Conservation (phyloP, 129 eudicot species). For the Centrapalus pauciflorus region DNA sequence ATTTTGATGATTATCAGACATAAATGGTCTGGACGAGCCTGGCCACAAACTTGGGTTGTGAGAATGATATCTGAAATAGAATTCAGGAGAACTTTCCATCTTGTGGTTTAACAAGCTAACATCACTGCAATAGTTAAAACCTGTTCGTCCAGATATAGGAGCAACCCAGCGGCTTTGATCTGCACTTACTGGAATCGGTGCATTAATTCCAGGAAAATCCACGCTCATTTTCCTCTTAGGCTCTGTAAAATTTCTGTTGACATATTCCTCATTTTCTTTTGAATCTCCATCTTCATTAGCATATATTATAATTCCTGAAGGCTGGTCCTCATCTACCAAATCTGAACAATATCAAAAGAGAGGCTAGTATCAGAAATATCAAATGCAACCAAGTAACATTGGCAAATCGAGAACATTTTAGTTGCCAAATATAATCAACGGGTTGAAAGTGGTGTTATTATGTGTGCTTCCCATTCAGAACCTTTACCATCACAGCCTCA, state of each 20-base stretch:
- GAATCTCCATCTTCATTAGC: slow-evolving; percentile 44
- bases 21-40: not conserved
- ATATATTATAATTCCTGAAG: slow-evolving; percentile 69
- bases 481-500: no score
- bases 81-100: not conserved
- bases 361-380: not conserved
- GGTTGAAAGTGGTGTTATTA: no score
- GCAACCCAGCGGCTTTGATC: slow-evolving; percentile 48
- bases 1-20: not conserved
- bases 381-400: not conserved
- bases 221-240: slow-evolving; percentile 56
- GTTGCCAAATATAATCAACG: not conserved
- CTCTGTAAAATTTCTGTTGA: slow-evolving; percentile 16
- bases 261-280: slow-evolving; percentile 51
- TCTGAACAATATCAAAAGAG: slow-evolving; percentile 19
- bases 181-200: slow-evolving; percentile 65
- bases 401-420: not conserved
- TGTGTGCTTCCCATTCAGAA: no score
- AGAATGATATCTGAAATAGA: not conserved
- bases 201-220: slow-evolving; percentile 72
- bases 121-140: slow-evolving; percentile 8
- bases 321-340: slow-evolving; percentile 49
- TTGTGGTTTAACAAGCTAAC: not conserved
- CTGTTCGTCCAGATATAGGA: not conserved
- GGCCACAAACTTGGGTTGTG: slow-evolving; percentile 3